phyloP scores from a whole-genome alignment of 805 yeast species.

The Hanseniaspora vineae region DNA sequence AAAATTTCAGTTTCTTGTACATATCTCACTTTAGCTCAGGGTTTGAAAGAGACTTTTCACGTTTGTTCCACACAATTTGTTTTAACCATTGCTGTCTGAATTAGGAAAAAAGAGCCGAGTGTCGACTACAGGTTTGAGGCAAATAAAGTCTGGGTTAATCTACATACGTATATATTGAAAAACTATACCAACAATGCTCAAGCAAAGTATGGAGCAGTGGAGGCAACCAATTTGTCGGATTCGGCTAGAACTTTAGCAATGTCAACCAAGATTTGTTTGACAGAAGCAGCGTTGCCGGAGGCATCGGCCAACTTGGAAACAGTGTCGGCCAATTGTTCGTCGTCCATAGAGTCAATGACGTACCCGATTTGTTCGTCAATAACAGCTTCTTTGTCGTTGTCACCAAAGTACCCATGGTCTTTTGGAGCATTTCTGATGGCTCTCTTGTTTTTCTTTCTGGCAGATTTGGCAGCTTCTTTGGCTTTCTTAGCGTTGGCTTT shows the following conservation, averaged over 20 bases:
- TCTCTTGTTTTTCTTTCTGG: conserved; percentile 95
- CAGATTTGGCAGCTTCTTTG: conserved; percentile 81
- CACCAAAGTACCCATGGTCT: conserved; percentile 78
- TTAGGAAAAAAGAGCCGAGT: too few species aligned
- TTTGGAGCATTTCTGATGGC: conserved; percentile 68
- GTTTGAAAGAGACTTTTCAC: too few species aligned
- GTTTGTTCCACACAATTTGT: too few species aligned
- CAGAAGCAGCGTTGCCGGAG: conserved; percentile 27
- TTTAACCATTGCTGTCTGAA: too few species aligned
- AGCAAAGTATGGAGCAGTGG: conserved; percentile 41
- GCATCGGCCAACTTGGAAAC: conserved; percentile 51
- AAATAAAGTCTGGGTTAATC: neutral
- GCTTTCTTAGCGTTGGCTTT: conserved; percentile 82
- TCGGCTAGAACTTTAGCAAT: conserved; percentile 40
- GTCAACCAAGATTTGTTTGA: conserved; percentile 47
- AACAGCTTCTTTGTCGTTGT: conserved; percentile 48
- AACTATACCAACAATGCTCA: conserved; percentile 6
- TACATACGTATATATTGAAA: neutral
- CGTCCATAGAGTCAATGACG: conserved; percentile 70
- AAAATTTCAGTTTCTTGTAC: too few species aligned
- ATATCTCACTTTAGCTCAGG: too few species aligned
- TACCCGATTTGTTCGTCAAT: conserved; percentile 73
- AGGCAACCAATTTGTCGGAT: conserved; percentile 41
- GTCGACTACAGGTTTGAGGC: too few species aligned
- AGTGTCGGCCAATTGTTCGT: conserved; percentile 59